phyloP scores from a whole-genome alignment of 2,329 filamentous ascomycete species.

The Calonectria pseudoturangicola region DNA sequence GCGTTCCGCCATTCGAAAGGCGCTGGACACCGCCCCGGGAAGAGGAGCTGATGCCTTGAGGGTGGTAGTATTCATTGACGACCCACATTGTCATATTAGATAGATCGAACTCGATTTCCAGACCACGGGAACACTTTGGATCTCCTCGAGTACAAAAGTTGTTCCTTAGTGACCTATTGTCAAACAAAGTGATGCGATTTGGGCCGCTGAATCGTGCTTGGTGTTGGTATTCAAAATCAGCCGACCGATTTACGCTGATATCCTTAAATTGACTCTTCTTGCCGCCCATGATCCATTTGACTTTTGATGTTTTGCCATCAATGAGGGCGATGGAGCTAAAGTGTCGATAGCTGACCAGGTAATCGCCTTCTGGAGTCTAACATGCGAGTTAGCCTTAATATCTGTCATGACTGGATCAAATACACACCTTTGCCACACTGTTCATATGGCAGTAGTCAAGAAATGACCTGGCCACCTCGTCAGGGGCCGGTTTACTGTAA shows the following conservation, averaged over 20 bases:
- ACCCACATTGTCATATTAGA: slow-evolving; percentile 21
- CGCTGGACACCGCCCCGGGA: slow-evolving; percentile 27
- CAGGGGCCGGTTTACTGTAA: background rate
- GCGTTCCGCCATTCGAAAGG: slow-evolving; percentile 16
- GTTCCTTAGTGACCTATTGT: slow-evolving; percentile 24
- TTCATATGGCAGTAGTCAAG: slow-evolving; percentile 22
- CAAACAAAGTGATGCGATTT: slow-evolving; percentile 24
- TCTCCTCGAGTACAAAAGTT: slow-evolving; percentile 6
- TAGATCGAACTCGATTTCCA: slow-evolving; percentile 20
- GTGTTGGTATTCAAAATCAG: slow-evolving; percentile 19
- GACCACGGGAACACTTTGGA: slow-evolving; percentile 12
- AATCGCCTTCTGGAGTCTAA: slow-evolving; percentile 26
- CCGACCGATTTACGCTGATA: background rate
- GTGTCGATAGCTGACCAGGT: slow-evolving; percentile 18
- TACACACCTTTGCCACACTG: background rate
- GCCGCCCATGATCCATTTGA: slow-evolving; percentile 33
- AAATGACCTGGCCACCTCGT: background rate
- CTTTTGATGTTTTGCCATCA: slow-evolving; percentile 18
- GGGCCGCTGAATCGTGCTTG: slow-evolving; percentile 20
- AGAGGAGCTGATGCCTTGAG: slow-evolving; percentile 13
- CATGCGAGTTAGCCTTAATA: background rate
- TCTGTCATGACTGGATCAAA: background rate
- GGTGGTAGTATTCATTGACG: slow-evolving; percentile 30
- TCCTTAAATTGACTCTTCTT: slow-evolving; percentile 12
- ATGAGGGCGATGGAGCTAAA: slow-evolving; percentile 9